Conservation (phyloP, 345 rosid genomes). For the Gossypium bickii region DNA sequence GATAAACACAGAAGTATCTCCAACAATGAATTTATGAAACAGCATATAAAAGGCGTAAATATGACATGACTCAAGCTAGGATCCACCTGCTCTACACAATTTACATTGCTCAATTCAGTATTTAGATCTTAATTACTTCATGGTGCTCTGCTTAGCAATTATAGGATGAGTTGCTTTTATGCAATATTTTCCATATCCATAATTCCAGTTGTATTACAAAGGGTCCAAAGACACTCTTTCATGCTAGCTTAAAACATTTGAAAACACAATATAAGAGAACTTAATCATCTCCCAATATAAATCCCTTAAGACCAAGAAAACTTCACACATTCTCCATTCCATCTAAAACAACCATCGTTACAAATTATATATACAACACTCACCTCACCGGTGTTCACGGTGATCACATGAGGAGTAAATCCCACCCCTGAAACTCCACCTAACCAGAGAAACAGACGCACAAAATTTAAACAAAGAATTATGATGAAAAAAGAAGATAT, state of each 20-base stretch:
- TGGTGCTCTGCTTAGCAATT: neutral
- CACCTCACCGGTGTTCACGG: constrained; percentile 77
- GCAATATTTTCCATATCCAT: neutral
- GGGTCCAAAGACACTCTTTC: neutral
- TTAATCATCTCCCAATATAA: neutral
- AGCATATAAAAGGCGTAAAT: neutral
- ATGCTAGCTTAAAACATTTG: neutral
- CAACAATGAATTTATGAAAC: neutral
- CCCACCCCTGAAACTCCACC: constrained; percentile 95
- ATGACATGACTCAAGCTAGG: neutral
- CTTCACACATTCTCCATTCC: too few relatives aligned
- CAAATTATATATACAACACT: too few relatives aligned
- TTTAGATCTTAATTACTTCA: neutral
- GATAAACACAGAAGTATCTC: neutral
- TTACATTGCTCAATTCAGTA: neutral
- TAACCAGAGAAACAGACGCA: constrained; percentile 18
- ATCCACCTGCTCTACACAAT: neutral
- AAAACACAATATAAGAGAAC: neutral
- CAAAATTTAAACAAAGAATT: neutral
- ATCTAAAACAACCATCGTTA: too few relatives aligned
- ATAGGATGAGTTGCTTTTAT: neutral
- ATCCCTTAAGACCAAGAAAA: neutral
- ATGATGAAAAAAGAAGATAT: neutral
- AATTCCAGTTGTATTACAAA: neutral
- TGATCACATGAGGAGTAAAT: constrained; percentile 94